Evolutionary conservation across 192 early-diverging fungal species (phyloP).

Genomic region (Rhizoclosmatium sp.): DNA sequence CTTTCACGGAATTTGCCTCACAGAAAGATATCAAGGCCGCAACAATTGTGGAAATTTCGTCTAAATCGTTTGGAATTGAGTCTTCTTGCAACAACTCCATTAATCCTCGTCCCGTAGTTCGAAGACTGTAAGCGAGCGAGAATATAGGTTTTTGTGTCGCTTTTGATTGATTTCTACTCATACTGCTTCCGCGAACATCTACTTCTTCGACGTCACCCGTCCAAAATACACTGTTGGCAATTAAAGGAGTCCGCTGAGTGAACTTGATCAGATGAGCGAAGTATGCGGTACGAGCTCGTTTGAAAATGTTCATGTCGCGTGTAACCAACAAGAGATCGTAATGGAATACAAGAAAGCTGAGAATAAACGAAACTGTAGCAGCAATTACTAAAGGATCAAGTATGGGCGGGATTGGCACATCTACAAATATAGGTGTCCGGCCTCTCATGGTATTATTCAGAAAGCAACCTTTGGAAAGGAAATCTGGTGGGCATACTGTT

Average conservation of each 20-base stretch:
- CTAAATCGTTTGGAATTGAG: neutral
- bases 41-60: neutral
- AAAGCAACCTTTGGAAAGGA: neutral
- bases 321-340: neutral
- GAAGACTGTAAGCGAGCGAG: neutral
- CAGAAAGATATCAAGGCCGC: neutral
- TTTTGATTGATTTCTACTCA: neutral
- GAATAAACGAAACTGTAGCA: neutral
- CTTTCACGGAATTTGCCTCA: neutral
- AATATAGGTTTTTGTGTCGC: no score
- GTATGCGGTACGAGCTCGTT: neutral
- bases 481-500: neutral
- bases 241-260: neutral
- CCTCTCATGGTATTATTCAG: neutral
- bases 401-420: neutral
- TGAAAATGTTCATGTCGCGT: neutral
- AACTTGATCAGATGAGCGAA: neutral
- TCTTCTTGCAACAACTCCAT: neutral
- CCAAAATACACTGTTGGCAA: neutral
- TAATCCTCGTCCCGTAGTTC: neutral
- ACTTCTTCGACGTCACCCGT: neutral
- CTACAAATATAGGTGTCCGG: neutral
- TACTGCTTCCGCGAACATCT: neutral
- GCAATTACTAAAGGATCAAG: neutral
- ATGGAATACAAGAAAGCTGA: neutral